Base-by-base conservation (phyloP, 495 filamentous ascomycete genomes). In the Sordaria brevicollis region DNA sequence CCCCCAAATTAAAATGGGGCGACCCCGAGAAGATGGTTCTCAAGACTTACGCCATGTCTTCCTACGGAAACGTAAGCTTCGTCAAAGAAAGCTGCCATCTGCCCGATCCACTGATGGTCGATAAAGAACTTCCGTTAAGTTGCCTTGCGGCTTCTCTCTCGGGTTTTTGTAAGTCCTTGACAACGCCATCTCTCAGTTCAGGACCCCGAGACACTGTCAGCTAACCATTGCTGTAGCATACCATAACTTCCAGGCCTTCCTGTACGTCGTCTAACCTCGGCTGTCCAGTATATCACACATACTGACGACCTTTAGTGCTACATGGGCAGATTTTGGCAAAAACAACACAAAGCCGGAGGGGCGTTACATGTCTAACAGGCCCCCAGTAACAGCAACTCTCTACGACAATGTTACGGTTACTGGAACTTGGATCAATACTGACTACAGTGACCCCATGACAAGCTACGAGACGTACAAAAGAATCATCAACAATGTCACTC, bases 401-500 rank as follows among this genome's bases (percentile, higher is more conserved):
- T 83, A 85, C 74, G 89, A 91, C 72, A 89, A 91, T 75, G 91
- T 88, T 0, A 90, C 89, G 0, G 77, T 91, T 35, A 83, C 75
- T 3, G 87, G 85, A 4, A 80, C 81, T 38, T 92, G 89, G 89
- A 86, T 92, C 65, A 78, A 83, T 68, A 75, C 72, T 11, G 79
- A 86, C 13, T 72, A 77, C 8, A 75, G 77, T 31, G 76, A 89
- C 68, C 82, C 87, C 35, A 80, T 78, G 1, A 75, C 77, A 5
- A 76, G 78, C 3, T 90, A 86, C 13, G 67, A 77, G 3, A 70
- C 78, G 35, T 76, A 85, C 71, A 68, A 72, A 0, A 81, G 90
- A 38, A 79, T 89, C 54, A 76, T 93, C 70, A 89, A 91, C 77
- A 93, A 93, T 73, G 85, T 93, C 43, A 91, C 89, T 0, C 84